These are phyloP conservation scores for Aciculosporium take DNA, from an alignment of 2,329 filamentous ascomycete genomes.

Conservation along the genomic window DNA sequence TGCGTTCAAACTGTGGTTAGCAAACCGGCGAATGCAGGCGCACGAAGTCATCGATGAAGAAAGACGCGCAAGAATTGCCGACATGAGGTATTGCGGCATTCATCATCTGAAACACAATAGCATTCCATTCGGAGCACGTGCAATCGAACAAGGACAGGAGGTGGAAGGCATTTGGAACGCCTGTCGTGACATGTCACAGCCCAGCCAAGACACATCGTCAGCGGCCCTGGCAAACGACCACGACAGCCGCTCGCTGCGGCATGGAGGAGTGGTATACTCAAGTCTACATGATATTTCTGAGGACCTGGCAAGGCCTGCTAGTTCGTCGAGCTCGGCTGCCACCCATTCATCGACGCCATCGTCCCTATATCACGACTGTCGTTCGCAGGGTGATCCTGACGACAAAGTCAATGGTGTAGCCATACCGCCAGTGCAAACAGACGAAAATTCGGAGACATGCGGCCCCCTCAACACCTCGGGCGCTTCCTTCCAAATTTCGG, in stretches of 20 bases:
- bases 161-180: conserved; percentile 77
- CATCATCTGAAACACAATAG: conserved; percentile 30
- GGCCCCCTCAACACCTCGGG: not conserved
- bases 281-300: not conserved
- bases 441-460: not conserved
- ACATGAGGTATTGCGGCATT: conserved; percentile 42
- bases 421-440: not conserved
- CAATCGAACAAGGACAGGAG: conserved; percentile 69
- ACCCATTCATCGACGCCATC: conserved; percentile 1
- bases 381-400: not conserved
- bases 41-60: conserved; percentile 53
- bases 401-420: not conserved
- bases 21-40: conserved; percentile 38
- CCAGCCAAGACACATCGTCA: conserved; percentile 12
- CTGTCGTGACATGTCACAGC: conserved; percentile 27
- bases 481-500: not conserved
- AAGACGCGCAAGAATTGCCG: conserved; percentile 37
- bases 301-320: not conserved
- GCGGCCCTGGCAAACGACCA: conserved; percentile 10
- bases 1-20: conserved; percentile 51
- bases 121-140: conserved; percentile 74
- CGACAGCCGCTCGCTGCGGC: not conserved
- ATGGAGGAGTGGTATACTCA: not conserved
- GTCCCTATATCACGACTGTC: not conserved
- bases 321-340: not conserved